These are phyloP conservation scores for Claviceps monticola DNA, from an alignment of 2,329 filamentous ascomycete species.

Conservation along the genomic window DNA sequence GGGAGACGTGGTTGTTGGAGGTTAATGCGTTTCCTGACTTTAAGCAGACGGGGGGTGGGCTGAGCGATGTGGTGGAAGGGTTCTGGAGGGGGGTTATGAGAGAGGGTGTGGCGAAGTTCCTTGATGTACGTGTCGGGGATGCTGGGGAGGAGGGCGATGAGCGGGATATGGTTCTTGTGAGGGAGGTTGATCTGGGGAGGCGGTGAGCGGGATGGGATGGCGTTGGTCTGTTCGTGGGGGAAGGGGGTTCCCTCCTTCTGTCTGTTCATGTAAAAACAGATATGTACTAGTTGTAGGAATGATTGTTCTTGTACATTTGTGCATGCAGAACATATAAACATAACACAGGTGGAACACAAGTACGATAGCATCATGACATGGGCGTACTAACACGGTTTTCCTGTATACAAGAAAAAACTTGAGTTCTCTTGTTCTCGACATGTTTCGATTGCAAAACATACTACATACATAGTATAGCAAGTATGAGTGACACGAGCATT, in stretches of 20 bases:
- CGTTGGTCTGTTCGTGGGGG: not conserved
- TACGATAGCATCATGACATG: too few species aligned
- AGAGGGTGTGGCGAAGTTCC: conserved; percentile 54
- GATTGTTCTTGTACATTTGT: too few species aligned
- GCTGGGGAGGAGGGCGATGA: conserved; percentile 10
- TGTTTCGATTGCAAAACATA: too few species aligned
- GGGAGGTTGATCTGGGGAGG: conserved; percentile 38
- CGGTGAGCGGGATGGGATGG: conserved; percentile 8
- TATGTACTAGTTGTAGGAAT: too few species aligned
- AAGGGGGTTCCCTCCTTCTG: not conserved
- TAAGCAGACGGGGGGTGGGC: conserved; percentile 73
- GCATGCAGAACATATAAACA: too few species aligned
- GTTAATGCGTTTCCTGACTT: conserved; percentile 97
- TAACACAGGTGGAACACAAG: too few species aligned
- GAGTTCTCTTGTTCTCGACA: too few species aligned
- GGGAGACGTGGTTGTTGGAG: conserved; percentile 65
- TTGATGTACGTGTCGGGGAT: conserved; percentile 24
- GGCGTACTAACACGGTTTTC: too few species aligned
- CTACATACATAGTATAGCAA: too few species aligned
- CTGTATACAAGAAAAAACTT: too few species aligned
- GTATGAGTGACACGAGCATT: too few species aligned
- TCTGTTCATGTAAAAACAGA: not conserved
- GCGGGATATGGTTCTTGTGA: conserved; percentile 37
- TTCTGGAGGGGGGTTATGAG: conserved; percentile 65
- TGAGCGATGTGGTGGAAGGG: conserved; percentile 57